Evolutionary conservation across 2,329 filamentous ascomycete genomes (phyloP).

Genomic region (Penicillium sp.): DNA sequence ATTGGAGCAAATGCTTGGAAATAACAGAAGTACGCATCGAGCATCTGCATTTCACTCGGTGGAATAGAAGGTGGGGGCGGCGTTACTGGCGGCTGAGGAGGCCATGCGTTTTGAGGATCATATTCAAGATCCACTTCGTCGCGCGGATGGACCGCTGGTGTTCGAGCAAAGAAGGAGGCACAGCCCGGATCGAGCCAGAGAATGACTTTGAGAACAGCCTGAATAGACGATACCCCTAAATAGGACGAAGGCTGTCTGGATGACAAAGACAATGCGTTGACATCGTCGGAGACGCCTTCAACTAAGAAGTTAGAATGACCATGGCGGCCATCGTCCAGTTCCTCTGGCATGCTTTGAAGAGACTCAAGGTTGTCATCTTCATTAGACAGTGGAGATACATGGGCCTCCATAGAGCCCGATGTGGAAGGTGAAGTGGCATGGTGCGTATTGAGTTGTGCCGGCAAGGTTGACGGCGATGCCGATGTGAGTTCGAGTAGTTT

Average conservation of each 20-base stretch:
- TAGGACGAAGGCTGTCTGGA: constrained; percentile 66
- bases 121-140: constrained; percentile 19
- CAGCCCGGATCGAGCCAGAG: constrained; percentile 55
- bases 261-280: constrained; percentile 65
- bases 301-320: constrained; percentile 56
- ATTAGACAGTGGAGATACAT: constrained; percentile 41
- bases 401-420: constrained; percentile 48
- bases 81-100: constrained; percentile 40
- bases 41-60: constrained; percentile 66
- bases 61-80: constrained; percentile 54
- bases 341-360: constrained; percentile 73
- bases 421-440: constrained; percentile 45
- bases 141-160: constrained; percentile 25
- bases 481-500: constrained; percentile 57
- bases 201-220: constrained; percentile 72
- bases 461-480: constrained; percentile 32
- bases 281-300: constrained; percentile 67
- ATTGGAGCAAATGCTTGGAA: constrained; percentile 72
- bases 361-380: constrained; percentile 58
- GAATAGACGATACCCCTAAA: constrained; percentile 72
- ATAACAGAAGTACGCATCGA: constrained; percentile 74
- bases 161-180: constrained; percentile 48
- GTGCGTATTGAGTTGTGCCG: constrained; percentile 34
- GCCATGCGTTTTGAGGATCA: constrained; percentile 24
- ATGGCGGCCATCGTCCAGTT: constrained; percentile 47